Base-by-base conservation (phyloP, 2,329 filamentous ascomycete genomes). In the Aspergillus clavatus region DNA sequence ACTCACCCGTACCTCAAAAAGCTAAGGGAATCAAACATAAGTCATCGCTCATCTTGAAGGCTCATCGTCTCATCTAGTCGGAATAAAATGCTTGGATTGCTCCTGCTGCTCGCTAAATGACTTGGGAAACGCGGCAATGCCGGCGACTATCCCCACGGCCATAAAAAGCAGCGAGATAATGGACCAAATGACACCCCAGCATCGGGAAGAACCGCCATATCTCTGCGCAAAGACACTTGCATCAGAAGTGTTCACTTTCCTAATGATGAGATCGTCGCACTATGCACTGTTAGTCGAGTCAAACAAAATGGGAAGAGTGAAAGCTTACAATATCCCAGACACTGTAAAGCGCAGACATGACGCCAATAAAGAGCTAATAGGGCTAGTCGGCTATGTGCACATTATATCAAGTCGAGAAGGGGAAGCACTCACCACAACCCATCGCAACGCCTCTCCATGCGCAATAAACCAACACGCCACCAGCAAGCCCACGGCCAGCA, bases 121-220 rank as follows among this genome's bases (percentile, higher is more conserved):
- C 65, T 89, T 76, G 0, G 82, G 83, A 59, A 90, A 90, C 6
- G 85, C 86, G 1, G 86, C 86, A 33, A 91, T 76, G 1, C 84
- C 86, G 4, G 83, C 84, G n/a, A 90, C 67, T 51, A 91, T 89
- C 2, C 81, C 85, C 11, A 73, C 73, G 5, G 81, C 78, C 83
- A 90, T 88, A 62, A 91, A 82, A 0, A 77, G 51, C 19, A 89
- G 59, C 0, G 84, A 86, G 42, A 91, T 78, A 41, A 90, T 70
- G 40, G 80, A 84, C 87, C 86, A 91, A 42, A 89, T 79, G 11
- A 89, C 73, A 7, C 86, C 86, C 86, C 87, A 89, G 73, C 85
- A 89, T 59, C 86, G 83, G 1, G 84, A 87, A 0, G 84, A 89
- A 27, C 86, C 86, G 8, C 86, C 86, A 55, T 90, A 90, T 18